phyloP scores from a whole-genome alignment of 1,284 basidiomycete genomes.

The Trichosporon faecale region DNA sequence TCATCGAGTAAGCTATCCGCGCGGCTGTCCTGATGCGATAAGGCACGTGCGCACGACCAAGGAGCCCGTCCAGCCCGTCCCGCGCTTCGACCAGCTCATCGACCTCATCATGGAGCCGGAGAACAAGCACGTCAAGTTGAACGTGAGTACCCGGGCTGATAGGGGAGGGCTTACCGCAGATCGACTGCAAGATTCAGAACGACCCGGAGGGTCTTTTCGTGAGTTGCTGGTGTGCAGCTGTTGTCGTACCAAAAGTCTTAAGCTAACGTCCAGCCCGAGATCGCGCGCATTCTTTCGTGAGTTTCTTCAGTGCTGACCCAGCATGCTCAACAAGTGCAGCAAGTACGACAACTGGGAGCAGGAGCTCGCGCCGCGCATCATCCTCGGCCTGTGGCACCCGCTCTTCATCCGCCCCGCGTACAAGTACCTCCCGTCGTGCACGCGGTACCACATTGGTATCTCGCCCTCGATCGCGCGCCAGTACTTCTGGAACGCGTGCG shows the following conservation, averaged over 20 bases:
- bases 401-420: constrained; percentile 78
- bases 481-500: constrained; percentile 90
- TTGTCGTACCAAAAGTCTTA: too few relatives aligned
- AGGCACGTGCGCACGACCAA: constrained; percentile 75
- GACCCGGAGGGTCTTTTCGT: constrained; percentile 81
- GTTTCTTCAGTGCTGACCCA: constrained; percentile 13
- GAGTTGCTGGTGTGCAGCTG: constrained; percentile 22
- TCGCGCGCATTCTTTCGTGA: constrained; percentile 68
- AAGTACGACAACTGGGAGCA: constrained; percentile 73
- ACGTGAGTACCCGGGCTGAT: constrained; percentile 52
- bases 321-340: constrained; percentile 20
- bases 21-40: background rate
- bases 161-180: constrained; percentile 35
- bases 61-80: constrained; percentile 78
- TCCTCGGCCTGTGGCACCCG: constrained; percentile 88
- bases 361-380: constrained; percentile 76
- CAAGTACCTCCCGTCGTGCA: constrained; percentile 67
- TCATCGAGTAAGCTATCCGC: constrained; percentile 43
- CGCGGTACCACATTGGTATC: constrained; percentile 81
- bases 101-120: constrained; percentile 68
- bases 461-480: constrained; percentile 66
- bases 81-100: constrained; percentile 80
- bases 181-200: constrained; percentile 93
- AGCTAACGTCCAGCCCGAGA: constrained; percentile 57
- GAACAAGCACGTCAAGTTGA: constrained; percentile 72